Percentiles rank a stretch among this genome's conserved stretches.
Conservation (phyloP, 2,329 filamentous ascomycete species). For the Clonostachys solani region DNA sequence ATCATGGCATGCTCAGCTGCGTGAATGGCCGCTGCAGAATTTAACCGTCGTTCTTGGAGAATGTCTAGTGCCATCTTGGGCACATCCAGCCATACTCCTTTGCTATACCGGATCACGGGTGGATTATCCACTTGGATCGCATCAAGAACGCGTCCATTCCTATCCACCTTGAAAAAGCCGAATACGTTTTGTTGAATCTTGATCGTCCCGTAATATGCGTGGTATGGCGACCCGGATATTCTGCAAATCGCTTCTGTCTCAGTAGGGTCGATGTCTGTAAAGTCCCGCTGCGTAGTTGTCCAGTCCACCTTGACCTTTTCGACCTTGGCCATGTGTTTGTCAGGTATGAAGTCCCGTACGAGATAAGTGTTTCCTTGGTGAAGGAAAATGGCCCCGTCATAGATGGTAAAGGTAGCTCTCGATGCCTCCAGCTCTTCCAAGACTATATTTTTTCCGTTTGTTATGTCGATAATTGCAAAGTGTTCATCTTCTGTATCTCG, state of each 20-base stretch:
- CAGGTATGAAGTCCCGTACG: slow-evolving; percentile 81
- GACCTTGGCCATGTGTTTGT: slow-evolving; percentile 79
- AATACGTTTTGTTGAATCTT: slow-evolving; percentile 86
- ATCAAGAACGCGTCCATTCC: slow-evolving; percentile 78
- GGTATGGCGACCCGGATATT: slow-evolving; percentile 57
- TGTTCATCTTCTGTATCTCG: slow-evolving; percentile 86
- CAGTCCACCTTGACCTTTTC: slow-evolving; percentile 89
- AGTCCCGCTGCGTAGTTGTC: slow-evolving; percentile 91
- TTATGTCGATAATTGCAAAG: slow-evolving; percentile 89
- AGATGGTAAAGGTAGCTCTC: slow-evolving; percentile 91
- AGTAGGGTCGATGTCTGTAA: slow-evolving; percentile 87
- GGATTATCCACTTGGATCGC: slow-evolving; percentile 92
- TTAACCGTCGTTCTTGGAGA: slow-evolving; percentile 65
- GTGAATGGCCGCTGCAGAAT: slow-evolving; percentile 87
- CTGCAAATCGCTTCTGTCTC: slow-evolving; percentile 84
- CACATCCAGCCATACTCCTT: slow-evolving; percentile 95
- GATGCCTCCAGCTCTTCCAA: slow-evolving; percentile 95
- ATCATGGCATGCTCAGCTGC: slow-evolving; percentile 91
- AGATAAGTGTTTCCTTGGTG: slow-evolving; percentile 94
- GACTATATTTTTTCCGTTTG: slow-evolving; percentile 75
- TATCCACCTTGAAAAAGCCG: slow-evolving; percentile 97
- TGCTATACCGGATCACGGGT: slow-evolving; percentile 77
- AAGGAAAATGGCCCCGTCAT: slow-evolving; percentile 94
- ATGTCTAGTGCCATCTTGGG: slow-evolving; percentile 77
- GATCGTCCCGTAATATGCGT: slow-evolving; percentile 83